Conservation (phyloP, 176 grass and related monocot species). For the Oryza glumipatula region DNA sequence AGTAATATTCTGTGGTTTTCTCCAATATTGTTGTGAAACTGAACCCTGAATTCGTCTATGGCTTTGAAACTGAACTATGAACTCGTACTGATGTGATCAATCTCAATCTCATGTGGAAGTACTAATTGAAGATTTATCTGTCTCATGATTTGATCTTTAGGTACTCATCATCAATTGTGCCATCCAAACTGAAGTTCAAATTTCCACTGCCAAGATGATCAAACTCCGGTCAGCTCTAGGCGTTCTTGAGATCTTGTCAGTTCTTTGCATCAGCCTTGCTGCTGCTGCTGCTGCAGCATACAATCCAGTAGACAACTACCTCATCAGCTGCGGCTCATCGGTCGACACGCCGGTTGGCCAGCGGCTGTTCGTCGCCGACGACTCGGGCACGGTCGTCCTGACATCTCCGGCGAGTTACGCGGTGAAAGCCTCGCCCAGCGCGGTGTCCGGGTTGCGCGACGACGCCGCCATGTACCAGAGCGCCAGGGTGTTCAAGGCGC, state of each 20-base stretch:
- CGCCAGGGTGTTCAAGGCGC: constrained; percentile 71
- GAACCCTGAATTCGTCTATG: neutral
- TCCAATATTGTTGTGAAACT: neutral
- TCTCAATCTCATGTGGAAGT: neutral
- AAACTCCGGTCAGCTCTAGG: constrained; percentile 29
- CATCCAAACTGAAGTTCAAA: neutral
- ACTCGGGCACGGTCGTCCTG: constrained; percentile 43
- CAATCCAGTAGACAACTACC: constrained; percentile 64
- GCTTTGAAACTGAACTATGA: neutral
- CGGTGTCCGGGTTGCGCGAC: constrained; percentile 6
- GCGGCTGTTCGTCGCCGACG: constrained; percentile 61
- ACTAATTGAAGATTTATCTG: neutral
- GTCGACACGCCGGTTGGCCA: constrained; percentile 51
- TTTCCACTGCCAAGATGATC: neutral
- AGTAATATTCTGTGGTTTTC: neutral
- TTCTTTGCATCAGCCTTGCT: constrained; percentile 1
- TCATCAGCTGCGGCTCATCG: constrained; percentile 73
- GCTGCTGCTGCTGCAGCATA: constrained; percentile 29
- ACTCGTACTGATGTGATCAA: neutral
- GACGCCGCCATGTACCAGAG: constrained; percentile 53
- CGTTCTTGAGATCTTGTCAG: constrained; percentile 1
- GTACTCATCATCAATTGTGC: neutral
- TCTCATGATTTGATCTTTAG: neutral
- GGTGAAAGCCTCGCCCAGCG: constrained; percentile 30
- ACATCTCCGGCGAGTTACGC: constrained; percentile 46